Evolutionary conservation across 176 grass and related monocot genomes (phyloP), one percentile per base, ranked within the genome.

Genomic region (Zoysia pacifica): DNA sequence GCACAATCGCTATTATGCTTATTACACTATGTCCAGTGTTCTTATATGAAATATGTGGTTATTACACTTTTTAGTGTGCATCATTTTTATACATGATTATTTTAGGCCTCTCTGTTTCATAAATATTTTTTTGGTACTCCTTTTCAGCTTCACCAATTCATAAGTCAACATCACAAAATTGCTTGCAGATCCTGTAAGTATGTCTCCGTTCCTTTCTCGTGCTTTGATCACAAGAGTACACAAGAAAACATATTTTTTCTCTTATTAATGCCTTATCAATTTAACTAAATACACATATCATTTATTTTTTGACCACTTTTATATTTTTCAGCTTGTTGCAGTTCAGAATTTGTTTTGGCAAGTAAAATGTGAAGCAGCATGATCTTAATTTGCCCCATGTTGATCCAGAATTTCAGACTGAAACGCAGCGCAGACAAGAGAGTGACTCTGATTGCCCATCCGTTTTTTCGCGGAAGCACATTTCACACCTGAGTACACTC

Each of bases 401-500:
- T 28, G 28, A 28, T 28, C 28, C 28, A 28, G 28, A 28, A 28
- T 28, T 28, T 28, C 28, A 28, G 28, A 28, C 28, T 28, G 28
- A 28, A 28, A 28, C 28, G 28, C 0, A 28, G 28, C 28, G 28
- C 28, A 28, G 28, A 28, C 28, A 28, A 28, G 28, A 28, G 28
- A 28, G 28, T 28, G 28, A 28, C 28, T 28, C 28, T 28, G 28
- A 28, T 9, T 54, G 4, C 65, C 69, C 73, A 9, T 65, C 51
- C 48, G 79, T 77, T 62, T 58, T 62, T 35, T 28, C 28, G 40
- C 79, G 12, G 47, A 40, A 28, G 28, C 62, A 69, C 46, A 77
- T 48, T 74, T 67, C 45, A 15, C 40, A 16, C 19, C 59, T 56
- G 79, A 38, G 65, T 53, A 79, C 83, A 10, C 70, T 53, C 53